Base-by-base conservation (phyloP, 2,329 filamentous ascomycete species). In the Pseudogymnoascus sp. region DNA sequence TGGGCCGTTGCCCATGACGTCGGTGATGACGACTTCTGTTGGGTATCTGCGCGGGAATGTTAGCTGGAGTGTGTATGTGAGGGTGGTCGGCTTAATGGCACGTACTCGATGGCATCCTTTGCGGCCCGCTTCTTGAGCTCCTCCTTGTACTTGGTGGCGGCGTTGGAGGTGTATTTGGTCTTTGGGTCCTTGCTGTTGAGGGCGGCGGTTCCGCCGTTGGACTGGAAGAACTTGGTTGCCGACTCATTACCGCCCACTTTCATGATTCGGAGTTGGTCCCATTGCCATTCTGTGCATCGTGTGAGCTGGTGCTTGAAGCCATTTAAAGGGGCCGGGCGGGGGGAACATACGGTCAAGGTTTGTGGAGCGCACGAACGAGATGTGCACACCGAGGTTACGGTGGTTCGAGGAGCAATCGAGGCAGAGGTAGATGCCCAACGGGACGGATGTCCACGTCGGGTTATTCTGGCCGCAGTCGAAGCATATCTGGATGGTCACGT, bases 381-480 rank as follows among this genome's bases (percentile, higher is more conserved):
- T 97, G 77, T 99, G 94, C 64, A 97, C 93, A 75, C 94, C 94
- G 70, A 99, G 86, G 76, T 97, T 97, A 69, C 94, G 88, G 76
- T 99, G 94, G 75, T 97, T 91, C 62, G 93, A 89, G 41, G 93
- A 97, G 79, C 94, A 99, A 78, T 99, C 94, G 70, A 99, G 87
- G 73, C 94, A 99, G 20, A 99, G 85, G 74, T 97, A 99, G 74
- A 99, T 97, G 72, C 90, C 94, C 66, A 99, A 91, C 9, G 93
- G 92, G 32, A 97, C 92, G 6, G 93, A 97, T 6, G 92, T 96
- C 94, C 94, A 99, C 62, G 94, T 97, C 64, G 94, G 94, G 73
- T 97, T 97, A 78, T 97, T 97, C 71, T 91, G 89, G 73, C 90
- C 87, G 77, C 94, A 99, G 78, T 99, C 94, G 77, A 99, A 99